Evolutionary conservation across 352 stramenopile species (phyloP), one percentile per base, ranked within the genome.

Genomic region (Phytopythium cucurbitacearum): DNA sequence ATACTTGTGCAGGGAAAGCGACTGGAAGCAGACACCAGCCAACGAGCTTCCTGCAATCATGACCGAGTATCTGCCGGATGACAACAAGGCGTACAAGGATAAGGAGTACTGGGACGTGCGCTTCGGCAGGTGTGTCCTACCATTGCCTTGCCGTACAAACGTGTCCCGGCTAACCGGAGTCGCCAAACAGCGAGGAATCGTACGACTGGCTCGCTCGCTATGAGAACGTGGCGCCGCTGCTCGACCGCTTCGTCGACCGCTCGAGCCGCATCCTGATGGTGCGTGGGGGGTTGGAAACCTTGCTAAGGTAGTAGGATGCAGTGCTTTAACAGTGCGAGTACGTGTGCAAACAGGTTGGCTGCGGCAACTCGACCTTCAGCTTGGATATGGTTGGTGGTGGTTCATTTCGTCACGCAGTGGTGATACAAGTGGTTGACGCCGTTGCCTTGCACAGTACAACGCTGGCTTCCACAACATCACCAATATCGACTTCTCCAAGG

Each of bases 201-300:
- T 93, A 89, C 65, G 83, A 93, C 68, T 93, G 83, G 83, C 56
- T 93, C 35, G 70, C 76, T 3, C 52, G 59, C 32, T 91, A 71
- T 51, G 62, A 79, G 10, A 71, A 81, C 32, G 62, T 89, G 39
- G 65, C 64, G 4, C 56, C 65, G 51, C 45, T 80, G 40, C 40
- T 90, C 40, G 40, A 16, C 40, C 59, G 70, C 46, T 74, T 74
- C 63, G 65, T 86, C 15, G 48, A 56, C 45, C 67, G 57, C 8
- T 61, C 61, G 40, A 60, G 72, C 53, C 69, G 72, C 48, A 76
- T 86, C 42, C 56, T 86, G 9, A 69, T 86, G 57, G 75, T 80
- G 28, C 33, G 10, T n/a, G 32, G 1, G 12, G 5, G 15, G 10
- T 50, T 50, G 3, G 28, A 3, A n/a, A 56, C 33, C 21, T 11